These are phyloP conservation scores for Coemansia umbellata DNA, from an alignment of 192 early-diverging fungal species.

Conservation along the genomic window DNA sequence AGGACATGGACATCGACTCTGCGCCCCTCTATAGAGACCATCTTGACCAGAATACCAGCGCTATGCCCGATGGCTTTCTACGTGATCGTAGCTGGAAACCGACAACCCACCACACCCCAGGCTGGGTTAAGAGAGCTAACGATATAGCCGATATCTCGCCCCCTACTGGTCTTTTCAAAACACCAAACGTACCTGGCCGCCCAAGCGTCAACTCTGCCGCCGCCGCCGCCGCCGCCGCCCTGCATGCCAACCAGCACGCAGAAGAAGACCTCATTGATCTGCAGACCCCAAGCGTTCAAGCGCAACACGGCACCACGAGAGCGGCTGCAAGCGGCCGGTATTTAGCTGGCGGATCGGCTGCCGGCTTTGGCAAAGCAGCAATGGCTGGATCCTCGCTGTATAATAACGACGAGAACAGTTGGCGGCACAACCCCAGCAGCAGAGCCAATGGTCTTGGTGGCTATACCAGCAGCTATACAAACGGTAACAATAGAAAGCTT, in stretches of 20 bases:
- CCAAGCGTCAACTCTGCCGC: background rate
- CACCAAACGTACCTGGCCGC: slow-evolving; percentile 14
- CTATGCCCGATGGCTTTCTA: slow-evolving; percentile 19
- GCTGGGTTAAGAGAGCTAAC: slow-evolving; percentile 14
- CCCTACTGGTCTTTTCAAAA: slow-evolving; percentile 18
- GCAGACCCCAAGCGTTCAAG: slow-evolving; percentile 16
- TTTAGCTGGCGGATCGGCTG: background rate
- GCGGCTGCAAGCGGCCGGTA: too few species aligned
- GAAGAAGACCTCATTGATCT: slow-evolving; percentile 16
- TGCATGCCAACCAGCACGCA: slow-evolving; percentile 16
- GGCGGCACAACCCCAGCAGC: background rate
- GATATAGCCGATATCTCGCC: slow-evolving; percentile 24
- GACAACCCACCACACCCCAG: slow-evolving; percentile 7
- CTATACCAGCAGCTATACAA: background rate
- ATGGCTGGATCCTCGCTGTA: background rate
- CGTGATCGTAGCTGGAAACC: slow-evolving; percentile 27
- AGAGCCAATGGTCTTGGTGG: background rate
- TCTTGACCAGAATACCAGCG: slow-evolving; percentile 1
- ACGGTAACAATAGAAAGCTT: background rate
- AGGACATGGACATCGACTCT: slow-evolving; percentile 29
- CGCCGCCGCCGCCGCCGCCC: background rate
- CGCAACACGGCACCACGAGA: slow-evolving; percentile 1
- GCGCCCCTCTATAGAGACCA: slow-evolving; percentile 1
- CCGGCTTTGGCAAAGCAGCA: background rate
- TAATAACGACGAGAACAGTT: background rate